phyloP scores from a whole-genome alignment of 768 basidiomycete species.

The Tubosaeta sp. region DNA sequence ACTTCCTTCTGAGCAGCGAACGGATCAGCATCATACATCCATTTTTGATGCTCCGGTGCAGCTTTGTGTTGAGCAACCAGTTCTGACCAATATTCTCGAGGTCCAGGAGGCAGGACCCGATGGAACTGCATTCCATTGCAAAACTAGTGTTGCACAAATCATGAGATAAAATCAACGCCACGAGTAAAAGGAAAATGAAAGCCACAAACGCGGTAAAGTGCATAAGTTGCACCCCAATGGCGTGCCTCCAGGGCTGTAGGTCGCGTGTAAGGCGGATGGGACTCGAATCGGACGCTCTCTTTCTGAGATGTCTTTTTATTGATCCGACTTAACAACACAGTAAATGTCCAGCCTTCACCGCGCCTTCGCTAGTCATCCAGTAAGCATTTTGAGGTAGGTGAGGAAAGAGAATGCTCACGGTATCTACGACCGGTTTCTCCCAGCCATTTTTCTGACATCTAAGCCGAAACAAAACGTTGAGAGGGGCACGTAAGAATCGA shows the following conservation, averaged over 20 bases:
- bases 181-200: neutral
- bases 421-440: conserved; percentile 79
- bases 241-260: conserved; percentile 76
- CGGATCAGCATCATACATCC: conserved; percentile 89
- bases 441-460: conserved; percentile 89
- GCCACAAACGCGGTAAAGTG: conserved; percentile 75
- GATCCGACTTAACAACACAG: conserved; percentile 58
- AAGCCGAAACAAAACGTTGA: neutral
- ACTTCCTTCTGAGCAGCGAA: conserved; percentile 71
- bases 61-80: conserved; percentile 67
- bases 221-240: conserved; percentile 88
- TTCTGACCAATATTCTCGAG: conserved; percentile 84
- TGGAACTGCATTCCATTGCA: conserved; percentile 73
- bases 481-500: neutral
- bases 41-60: conserved; percentile 64
- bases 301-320: conserved; percentile 68
- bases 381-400: conserved; percentile 2
- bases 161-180: conserved; percentile 6
- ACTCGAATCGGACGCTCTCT: conserved; percentile 68
- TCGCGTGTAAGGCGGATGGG: conserved; percentile 65
- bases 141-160: conserved; percentile 43
- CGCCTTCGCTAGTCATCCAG: conserved; percentile 39
- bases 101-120: conserved; percentile 73
- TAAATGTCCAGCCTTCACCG: conserved; percentile 55
- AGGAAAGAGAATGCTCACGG: conserved; percentile 38